Evolutionary conservation across 2,329 filamentous ascomycete species (phyloP).

Genomic region (Stylonectria norvegica): DNA sequence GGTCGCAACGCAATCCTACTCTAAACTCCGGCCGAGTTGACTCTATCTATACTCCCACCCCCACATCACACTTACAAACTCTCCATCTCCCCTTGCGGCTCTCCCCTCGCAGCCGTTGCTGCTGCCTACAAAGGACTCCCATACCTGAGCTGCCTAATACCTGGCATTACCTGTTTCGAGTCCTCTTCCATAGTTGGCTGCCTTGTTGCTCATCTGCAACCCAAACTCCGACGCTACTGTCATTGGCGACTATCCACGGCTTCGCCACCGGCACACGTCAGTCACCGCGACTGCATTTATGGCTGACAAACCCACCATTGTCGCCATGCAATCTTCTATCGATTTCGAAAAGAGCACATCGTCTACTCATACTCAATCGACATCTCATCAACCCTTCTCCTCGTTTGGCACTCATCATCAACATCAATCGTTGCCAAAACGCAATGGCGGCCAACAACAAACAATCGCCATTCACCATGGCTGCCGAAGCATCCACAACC

Average conservation of each 20-base stretch:
- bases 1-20: slow-evolving; percentile 8
- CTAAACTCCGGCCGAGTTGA: slow-evolving; percentile 16
- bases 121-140: no score
- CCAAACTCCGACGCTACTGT: no score
- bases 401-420: slow-evolving; percentile 9
- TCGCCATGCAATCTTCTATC: slow-evolving; percentile 29
- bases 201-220: no score
- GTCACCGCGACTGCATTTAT: slow-evolving; percentile 22
- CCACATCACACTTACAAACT: slow-evolving; percentile 8
- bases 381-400: slow-evolving; percentile 13
- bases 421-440: slow-evolving; percentile 10
- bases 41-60: slow-evolving; percentile 9
- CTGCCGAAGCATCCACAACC: slow-evolving; percentile 30
- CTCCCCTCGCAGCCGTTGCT: no score
- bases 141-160: no score
- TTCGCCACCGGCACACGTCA: slow-evolving; percentile 24
- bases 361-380: slow-evolving; percentile 11
- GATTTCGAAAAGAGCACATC: slow-evolving; percentile 29
- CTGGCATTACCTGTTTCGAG: no score
- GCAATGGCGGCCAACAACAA: slow-evolving; percentile 27
- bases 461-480: slow-evolving; percentile 25
- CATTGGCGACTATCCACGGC: slow-evolving; percentile 16
- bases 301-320: slow-evolving; percentile 37
- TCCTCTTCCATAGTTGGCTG: no score
- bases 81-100: slow-evolving; percentile 13